These are phyloP conservation scores for Trametes maxima DNA, from an alignment of 768 basidiomycete species.

Conservation along the genomic window DNA sequence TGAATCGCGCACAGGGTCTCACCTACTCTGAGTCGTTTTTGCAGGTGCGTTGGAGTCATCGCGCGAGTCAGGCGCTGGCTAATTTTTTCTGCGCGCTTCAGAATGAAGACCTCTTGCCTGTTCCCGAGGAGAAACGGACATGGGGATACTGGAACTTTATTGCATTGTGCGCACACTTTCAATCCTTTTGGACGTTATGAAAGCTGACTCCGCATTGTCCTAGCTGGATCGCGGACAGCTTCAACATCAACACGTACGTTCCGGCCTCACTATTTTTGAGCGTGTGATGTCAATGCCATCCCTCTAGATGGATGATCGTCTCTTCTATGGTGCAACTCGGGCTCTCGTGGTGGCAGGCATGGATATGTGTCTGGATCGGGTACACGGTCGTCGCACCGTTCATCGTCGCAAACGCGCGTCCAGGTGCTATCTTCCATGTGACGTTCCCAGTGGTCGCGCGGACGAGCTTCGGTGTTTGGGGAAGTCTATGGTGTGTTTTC, in stretches of 20 bases:
- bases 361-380: constrained; percentile 74
- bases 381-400: constrained; percentile 54
- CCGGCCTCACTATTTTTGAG: background rate
- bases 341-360: constrained; percentile 84
- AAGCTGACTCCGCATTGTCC: constrained; percentile 2
- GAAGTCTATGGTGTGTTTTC: constrained; percentile 78
- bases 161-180: constrained; percentile 50
- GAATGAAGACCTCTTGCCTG: constrained; percentile 77
- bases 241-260: constrained; percentile 75
- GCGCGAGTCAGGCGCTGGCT: background rate
- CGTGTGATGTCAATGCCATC: background rate
- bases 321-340: constrained; percentile 74
- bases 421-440: constrained; percentile 76
- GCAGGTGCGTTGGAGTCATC: constrained; percentile 41
- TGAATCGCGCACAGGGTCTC: constrained; percentile 54
- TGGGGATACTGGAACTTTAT: constrained; percentile 71
- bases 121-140: constrained; percentile 59
- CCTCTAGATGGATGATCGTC: constrained; percentile 71
- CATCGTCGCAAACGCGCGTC: constrained; percentile 75
- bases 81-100: constrained; percentile 28
- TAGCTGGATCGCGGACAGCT: constrained; percentile 81
- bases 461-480: constrained; percentile 79
- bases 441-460: constrained; percentile 77
- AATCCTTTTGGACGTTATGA: constrained; percentile 2
- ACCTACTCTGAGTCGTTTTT: constrained; percentile 60